These are phyloP conservation scores for Clonostachys sp. DNA, from an alignment of 2,329 filamentous ascomycete species.

Conservation along the genomic window DNA sequence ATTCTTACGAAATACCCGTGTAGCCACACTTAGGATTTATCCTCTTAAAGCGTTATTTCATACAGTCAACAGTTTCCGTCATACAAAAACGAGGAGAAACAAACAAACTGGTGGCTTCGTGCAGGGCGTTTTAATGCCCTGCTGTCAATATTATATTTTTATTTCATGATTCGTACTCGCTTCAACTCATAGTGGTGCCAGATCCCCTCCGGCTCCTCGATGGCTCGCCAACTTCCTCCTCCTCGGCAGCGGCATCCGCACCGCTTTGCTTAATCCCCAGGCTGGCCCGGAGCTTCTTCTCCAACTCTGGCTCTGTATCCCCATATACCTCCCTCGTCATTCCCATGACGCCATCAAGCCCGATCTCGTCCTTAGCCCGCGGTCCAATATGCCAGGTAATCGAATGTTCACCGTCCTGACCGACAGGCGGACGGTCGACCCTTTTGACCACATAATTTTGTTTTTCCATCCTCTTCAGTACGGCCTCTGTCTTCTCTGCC, in stretches of 20 bases:
- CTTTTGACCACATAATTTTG: slow-evolving; percentile 80
- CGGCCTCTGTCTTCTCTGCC: slow-evolving; percentile 68
- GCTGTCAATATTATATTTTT: too few relatives aligned
- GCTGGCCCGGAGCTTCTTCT: slow-evolving; percentile 56
- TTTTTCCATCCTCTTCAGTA: slow-evolving; percentile 69
- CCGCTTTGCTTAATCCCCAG: slow-evolving; percentile 41
- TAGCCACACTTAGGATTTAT: too few relatives aligned
- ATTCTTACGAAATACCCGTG: too few relatives aligned
- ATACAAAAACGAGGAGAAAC: too few relatives aligned
- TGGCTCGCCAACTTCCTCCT: too few relatives aligned
- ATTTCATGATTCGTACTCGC: too few relatives aligned
- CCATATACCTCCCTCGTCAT: slow-evolving; percentile 62
- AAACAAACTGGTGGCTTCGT: too few relatives aligned
- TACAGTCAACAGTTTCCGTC: too few relatives aligned
- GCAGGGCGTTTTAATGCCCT: too few relatives aligned
- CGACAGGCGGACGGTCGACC: slow-evolving; percentile 53
- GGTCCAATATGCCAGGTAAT: slow-evolving; percentile 83
- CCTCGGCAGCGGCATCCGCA: too few relatives aligned
- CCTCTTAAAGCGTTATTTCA: too few relatives aligned
- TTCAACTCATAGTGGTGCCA: slow-evolving; percentile 8
- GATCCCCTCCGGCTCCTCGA: too few relatives aligned
- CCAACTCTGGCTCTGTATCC: slow-evolving; percentile 45
- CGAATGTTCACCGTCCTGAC: slow-evolving; percentile 64
- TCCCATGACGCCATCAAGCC: slow-evolving; percentile 67
- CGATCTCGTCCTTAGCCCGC: slow-evolving; percentile 80